These are phyloP conservation scores for Neodidymelliopsis sp. DNA, from an alignment of 2,329 filamentous ascomycete genomes.

Conservation along the genomic window DNA sequence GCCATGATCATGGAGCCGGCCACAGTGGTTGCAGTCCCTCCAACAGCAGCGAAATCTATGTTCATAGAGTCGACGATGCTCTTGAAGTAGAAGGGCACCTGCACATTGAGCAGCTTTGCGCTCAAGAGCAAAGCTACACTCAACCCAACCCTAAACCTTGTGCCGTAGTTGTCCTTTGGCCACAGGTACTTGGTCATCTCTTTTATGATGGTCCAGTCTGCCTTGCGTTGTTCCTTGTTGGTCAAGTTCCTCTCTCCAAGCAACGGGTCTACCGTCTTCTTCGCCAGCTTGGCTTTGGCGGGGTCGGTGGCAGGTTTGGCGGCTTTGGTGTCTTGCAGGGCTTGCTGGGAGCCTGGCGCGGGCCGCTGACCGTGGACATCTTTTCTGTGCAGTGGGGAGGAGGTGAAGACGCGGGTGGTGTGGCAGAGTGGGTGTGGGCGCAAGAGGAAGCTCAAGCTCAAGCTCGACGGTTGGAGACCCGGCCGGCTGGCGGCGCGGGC, in stretches of 20 bases:
- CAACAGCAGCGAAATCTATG: constrained; percentile 83
- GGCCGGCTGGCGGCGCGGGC: constrained; percentile 45
- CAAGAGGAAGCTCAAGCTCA: constrained; percentile 26
- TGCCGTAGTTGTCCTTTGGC: constrained; percentile 87
- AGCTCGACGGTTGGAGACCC: constrained; percentile 27
- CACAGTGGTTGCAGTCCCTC: constrained; percentile 87
- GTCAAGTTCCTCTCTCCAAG: constrained; percentile 70
- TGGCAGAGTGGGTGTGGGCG: constrained; percentile 30
- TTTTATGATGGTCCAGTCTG: constrained; percentile 98
- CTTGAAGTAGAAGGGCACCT: constrained; percentile 99
- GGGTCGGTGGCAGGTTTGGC: constrained; percentile 31
- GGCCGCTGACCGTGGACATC: constrained; percentile 49
- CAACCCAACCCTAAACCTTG: constrained; percentile 82
- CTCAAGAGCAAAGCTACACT: constrained; percentile 85
- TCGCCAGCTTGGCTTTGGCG: constrained; percentile 31
- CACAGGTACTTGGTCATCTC: constrained; percentile 97
- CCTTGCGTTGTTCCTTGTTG: constrained; percentile 88
- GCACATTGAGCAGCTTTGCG: constrained; percentile 92
- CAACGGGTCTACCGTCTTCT: constrained; percentile 52
- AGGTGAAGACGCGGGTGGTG: constrained; percentile 53
- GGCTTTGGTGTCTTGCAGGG: constrained; percentile 23
- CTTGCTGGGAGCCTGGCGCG: constrained; percentile 33
- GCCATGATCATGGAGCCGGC: constrained; percentile 93
- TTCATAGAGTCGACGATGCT: constrained; percentile 98
- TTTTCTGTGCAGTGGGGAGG: constrained; percentile 54